A percentile compares a stretch with the other conserved stretches of the same genome.
Evolutionary conservation across 2,329 filamentous ascomycete genomes (phyloP).

Genomic region (Beauveria rudraprayagi): DNA sequence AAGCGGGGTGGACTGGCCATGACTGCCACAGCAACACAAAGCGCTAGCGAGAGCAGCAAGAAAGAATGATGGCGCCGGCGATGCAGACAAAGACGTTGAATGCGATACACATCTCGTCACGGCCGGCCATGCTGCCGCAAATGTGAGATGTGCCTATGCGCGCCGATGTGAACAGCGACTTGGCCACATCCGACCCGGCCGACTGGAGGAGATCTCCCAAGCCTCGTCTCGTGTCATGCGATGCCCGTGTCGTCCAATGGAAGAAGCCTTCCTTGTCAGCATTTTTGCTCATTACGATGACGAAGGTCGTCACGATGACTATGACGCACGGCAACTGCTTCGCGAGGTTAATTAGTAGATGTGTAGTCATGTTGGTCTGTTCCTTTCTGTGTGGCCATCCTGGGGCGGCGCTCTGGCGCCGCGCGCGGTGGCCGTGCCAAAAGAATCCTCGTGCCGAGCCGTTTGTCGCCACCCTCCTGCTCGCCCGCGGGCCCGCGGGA

Average conservation of each 20-base stretch:
- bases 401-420: not conserved
- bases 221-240: not conserved
- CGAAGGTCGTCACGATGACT: not conserved
- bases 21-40: not conserved
- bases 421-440: not conserved
- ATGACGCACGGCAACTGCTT: not conserved
- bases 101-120: not conserved
- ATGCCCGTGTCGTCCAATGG: not conserved
- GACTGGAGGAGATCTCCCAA: not conserved
- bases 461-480: not conserved
- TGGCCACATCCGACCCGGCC: not conserved
- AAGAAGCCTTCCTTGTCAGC: not conserved
- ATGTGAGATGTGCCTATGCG: not conserved
- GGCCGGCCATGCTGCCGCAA: not conserved
- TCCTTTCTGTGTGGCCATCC: not conserved
- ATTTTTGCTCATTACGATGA: not conserved
- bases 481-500: too few species aligned
- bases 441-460: not conserved
- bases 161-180: not conserved
- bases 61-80: not conserved
- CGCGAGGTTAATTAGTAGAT: not conserved
- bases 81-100: not conserved
- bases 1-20: not conserved
- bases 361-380: too few species aligned
- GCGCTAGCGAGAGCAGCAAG: not conserved